Percentiles rank a stretch among this genome's conserved stretches.
phyloP scores from a whole-genome alignment of 305 asterid species.

The Plantago lanceolata region DNA sequence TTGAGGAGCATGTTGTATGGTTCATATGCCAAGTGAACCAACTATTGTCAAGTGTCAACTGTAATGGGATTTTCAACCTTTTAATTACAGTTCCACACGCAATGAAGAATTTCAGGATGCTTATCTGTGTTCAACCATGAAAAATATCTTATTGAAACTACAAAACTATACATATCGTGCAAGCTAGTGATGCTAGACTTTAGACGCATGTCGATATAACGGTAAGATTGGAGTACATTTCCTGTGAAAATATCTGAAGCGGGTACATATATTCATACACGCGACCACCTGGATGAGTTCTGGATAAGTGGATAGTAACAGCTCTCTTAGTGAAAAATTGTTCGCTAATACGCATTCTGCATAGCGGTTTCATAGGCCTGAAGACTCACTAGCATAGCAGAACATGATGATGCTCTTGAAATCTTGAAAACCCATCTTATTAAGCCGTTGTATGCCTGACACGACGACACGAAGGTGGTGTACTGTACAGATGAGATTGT shows the following conservation, averaged over 20 bases:
- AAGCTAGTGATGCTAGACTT: no score
- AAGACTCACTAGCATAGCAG: neutral
- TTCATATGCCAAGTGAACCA: neutral
- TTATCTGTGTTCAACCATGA: neutral
- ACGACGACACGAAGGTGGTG: neutral
- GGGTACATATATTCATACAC: neutral
- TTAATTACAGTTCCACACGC: neutral
- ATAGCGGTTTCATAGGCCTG: neutral
- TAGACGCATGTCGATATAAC: no score
- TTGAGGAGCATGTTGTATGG: neutral
- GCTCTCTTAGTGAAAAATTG: neutral
- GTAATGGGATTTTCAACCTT: no score
- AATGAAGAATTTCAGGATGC: no score
- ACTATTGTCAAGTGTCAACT: no score
- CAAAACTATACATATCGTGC: no score
- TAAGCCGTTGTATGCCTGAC: neutral
- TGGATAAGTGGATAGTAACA: no score
- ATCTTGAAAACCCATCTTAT: neutral
- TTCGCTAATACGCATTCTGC: neutral
- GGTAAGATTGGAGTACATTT: no score
- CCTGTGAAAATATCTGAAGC: no score
- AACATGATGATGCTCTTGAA: neutral
- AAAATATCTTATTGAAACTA: no score
- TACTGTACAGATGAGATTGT: constrained; percentile 4
- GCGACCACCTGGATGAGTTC: neutral